Evolutionary conservation across 1,139 yeast genomes (phyloP), one percentile per base, ranked within the genome.

Genomic region (Saccharomyces pastorianus): DNA sequence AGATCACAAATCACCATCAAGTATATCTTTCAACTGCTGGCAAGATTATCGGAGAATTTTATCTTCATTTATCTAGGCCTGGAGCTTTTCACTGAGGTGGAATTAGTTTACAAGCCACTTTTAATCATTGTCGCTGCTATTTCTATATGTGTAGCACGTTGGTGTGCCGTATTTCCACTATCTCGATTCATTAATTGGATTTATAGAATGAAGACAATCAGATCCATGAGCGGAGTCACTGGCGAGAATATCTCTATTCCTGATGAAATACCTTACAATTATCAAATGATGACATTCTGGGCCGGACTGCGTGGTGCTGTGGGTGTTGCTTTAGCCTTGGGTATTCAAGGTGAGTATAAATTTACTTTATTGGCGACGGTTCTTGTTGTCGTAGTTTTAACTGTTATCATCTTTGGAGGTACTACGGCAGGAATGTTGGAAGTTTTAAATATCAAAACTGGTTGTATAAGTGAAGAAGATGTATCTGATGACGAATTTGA

Each of bases 241-340:
- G 69, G 69, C 14, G 78, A 78, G n/a, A 70, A 77, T 42, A 72
- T 74, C 38, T 68, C 79, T 5, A 72, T 77, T n/a, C 86, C 88
- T 1, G 97, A 91, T 63, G 98, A 91, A 71, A 90, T 95, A 57
- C 93, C 96, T 23, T 95, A 89, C 63, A 89, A 88, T 56, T 95
- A 95, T 70, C 99, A 95, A 72, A 89, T 91, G 89, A 93, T 95
- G 99, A 88, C 95, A 50, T 95, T 95, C 71, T 95, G 99, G 99
- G 99, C 99, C 1, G 99, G 99, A 4, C 76, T 95, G 56, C 79
- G 99, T 66, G 99, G 99, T 56, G 99, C 99, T 0, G 99, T 95
- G 34, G 99, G 99, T 61, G 99, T 95, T 2, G 99, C 99, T 0
- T 78, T 95, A 65, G 99, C 99, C 0, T 91, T 95, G 83, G 99